Conservation (phyloP, 345 rosid species). For the Camelina hispida region DNA sequence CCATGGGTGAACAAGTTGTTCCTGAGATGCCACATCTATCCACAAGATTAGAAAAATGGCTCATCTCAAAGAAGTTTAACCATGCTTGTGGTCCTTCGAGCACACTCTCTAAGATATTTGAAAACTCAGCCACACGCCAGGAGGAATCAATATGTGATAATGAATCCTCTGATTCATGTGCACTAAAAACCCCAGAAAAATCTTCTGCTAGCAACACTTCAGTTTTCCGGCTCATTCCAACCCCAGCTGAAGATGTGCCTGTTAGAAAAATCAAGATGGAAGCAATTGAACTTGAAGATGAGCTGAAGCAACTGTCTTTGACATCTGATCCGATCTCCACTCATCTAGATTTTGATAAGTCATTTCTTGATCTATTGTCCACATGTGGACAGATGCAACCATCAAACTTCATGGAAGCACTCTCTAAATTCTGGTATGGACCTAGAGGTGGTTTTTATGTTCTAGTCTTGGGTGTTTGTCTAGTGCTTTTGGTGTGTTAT, state of each 20-base stretch:
- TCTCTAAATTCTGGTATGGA: slow-evolving; percentile 83
- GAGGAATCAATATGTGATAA: slow-evolving; percentile 42
- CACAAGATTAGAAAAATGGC: slow-evolving; percentile 79
- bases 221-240: slow-evolving; percentile 49
- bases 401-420: slow-evolving; percentile 59
- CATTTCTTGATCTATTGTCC: slow-evolving; percentile 66
- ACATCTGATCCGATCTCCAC: slow-evolving; percentile 54
- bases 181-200: slow-evolving; percentile 58
- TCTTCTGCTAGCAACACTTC: slow-evolving; percentile 38
- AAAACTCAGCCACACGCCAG: slow-evolving; percentile 46
- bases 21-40: slow-evolving; percentile 58
- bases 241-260: slow-evolving; percentile 36
- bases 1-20: slow-evolving; percentile 53
- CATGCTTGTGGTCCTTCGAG: slow-evolving; percentile 63
- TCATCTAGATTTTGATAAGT: slow-evolving; percentile 52
- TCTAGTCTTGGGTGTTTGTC: slow-evolving; percentile 20
- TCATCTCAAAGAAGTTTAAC: slow-evolving; percentile 64
- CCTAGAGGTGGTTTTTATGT: slow-evolving; percentile 13
- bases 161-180: slow-evolving; percentile 36
- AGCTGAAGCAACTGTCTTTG: slow-evolving; percentile 69
- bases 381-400: slow-evolving; percentile 74
- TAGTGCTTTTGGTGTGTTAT: slow-evolving; percentile 14
- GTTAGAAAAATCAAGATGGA: slow-evolving; percentile 40
- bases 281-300: slow-evolving; percentile 60
- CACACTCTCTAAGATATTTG: slow-evolving; percentile 81